These are phyloP conservation scores for Amniculicola lignicola DNA, from an alignment of 495 filamentous ascomycete genomes.

Conservation along the genomic window DNA sequence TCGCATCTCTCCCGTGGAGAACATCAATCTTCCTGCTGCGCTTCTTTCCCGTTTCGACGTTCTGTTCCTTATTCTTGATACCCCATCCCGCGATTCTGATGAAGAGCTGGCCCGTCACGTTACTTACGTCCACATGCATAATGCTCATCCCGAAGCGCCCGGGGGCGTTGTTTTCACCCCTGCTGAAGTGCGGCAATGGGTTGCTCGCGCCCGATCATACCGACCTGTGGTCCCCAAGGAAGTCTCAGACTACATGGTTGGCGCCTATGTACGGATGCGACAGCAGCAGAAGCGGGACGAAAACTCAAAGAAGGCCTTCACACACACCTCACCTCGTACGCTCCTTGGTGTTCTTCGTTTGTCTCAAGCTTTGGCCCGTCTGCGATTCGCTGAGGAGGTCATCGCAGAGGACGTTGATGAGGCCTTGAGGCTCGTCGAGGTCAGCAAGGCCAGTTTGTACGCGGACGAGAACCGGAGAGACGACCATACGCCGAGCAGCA, in stretches of 20 bases:
- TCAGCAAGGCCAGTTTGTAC: slow-evolving; percentile 82
- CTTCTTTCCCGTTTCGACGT: slow-evolving; percentile 95
- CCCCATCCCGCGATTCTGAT: slow-evolving; percentile 79
- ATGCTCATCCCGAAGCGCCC: slow-evolving; percentile 76
- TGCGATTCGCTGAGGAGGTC: slow-evolving; percentile 79
- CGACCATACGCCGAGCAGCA: slow-evolving; percentile 77
- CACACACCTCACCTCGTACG: slow-evolving; percentile 88
- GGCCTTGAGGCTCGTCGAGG: slow-evolving; percentile 83
- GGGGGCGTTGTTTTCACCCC: slow-evolving; percentile 74
- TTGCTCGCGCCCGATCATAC: slow-evolving; percentile 85
- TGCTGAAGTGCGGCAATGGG: slow-evolving; percentile 89
- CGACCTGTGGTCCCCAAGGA: slow-evolving; percentile 77
- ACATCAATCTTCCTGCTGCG: slow-evolving; percentile 96
- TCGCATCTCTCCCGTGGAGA: slow-evolving; percentile 91
- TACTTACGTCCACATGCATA: slow-evolving; percentile 96
- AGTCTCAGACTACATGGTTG: slow-evolving; percentile 92
- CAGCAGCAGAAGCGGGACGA: slow-evolving; percentile 86
- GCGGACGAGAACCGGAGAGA: slow-evolving; percentile 58
- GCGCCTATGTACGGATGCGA: slow-evolving; percentile 89
- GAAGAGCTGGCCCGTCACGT: slow-evolving; percentile 95
- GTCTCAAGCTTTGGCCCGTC: slow-evolving; percentile 89
- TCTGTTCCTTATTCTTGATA: slow-evolving; percentile 94
- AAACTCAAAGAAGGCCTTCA: slow-evolving; percentile 81
- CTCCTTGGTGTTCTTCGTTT: slow-evolving; percentile 89
- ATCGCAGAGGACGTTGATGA: slow-evolving; percentile 94